These are phyloP conservation scores for Pistacia vera DNA, from an alignment of 345 rosid species.

Conservation along the genomic window DNA sequence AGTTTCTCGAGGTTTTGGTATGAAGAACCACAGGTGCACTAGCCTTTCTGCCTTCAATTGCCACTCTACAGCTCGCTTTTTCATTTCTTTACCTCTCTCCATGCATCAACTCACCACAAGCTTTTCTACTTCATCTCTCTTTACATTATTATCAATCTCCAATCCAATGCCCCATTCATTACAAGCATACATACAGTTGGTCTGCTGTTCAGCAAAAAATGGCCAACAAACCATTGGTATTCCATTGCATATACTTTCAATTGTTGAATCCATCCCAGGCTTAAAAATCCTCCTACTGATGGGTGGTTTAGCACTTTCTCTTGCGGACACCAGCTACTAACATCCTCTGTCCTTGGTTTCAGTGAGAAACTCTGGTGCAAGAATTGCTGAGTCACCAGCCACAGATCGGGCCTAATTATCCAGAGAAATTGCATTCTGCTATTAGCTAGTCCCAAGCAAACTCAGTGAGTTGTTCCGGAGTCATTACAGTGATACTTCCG, in stretches of 20 bases:
- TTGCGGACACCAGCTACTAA: constrained; percentile 22
- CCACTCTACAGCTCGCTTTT: not conserved
- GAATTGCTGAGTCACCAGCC: constrained; percentile 1
- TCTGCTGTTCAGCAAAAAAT: not conserved
- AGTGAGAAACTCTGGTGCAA: constrained; percentile 8
- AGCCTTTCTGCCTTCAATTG: not conserved
- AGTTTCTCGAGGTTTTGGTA: too few relatives aligned
- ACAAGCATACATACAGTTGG: not conserved
- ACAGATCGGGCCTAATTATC: constrained; percentile 26
- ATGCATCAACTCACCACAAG: not conserved
- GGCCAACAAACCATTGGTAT: constrained; percentile 22
- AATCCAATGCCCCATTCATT: not conserved
- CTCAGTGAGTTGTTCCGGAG: constrained; percentile 11
- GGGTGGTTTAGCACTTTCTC: constrained; percentile 20
- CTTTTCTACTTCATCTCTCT: not conserved
- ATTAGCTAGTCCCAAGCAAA: constrained; percentile 21
- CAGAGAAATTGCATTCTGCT: constrained; percentile 25
- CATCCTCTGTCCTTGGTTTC: constrained; percentile 2
- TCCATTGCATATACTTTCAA: constrained; percentile 18
- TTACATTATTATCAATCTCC: not conserved
- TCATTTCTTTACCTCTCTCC: not conserved
- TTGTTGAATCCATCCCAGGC: constrained; percentile 16
- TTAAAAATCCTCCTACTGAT: constrained; percentile 17
- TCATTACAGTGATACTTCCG: constrained; percentile 17
- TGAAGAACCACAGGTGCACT: not conserved